phyloP scores from a whole-genome alignment of 106 monocot genomes.

The Allium fistulosum region DNA sequence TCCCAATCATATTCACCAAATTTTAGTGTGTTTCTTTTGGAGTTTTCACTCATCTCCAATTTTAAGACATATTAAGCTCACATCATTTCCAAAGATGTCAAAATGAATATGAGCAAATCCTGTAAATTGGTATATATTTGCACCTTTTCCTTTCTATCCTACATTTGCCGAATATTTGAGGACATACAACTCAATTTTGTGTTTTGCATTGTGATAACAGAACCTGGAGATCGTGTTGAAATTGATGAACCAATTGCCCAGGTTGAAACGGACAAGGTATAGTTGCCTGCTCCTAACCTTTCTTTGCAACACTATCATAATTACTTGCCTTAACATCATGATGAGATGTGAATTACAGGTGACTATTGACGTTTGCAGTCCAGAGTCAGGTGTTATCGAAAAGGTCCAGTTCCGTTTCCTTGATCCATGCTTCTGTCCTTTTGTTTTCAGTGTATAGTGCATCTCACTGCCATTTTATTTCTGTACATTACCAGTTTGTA shows the following conservation, averaged over 20 bases:
- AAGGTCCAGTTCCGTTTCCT: constrained; percentile 34
- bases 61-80: no score
- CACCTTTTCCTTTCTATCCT: background rate
- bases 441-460: background rate
- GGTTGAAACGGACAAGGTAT: constrained; percentile 97
- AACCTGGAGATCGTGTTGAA: constrained; percentile 86
- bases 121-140: no score
- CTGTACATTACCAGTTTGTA: constrained; percentile 45
- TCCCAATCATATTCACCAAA: no score
- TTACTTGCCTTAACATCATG: no score
- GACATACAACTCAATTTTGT: background rate
- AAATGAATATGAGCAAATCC: no score
- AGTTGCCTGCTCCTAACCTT: background rate
- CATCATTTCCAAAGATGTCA: no score
- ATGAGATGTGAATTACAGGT: constrained; percentile 31
- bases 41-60: no score
- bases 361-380: constrained; percentile 90
- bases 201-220: constrained; percentile 17
- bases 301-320: no score
- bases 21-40: no score
- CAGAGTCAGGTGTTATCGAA: constrained; percentile 82
- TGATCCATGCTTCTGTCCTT: background rate
- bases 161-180: constrained; percentile 3
- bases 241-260: constrained; percentile 91
- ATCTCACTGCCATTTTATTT: background rate